These are phyloP conservation scores for Fusarium algeriense DNA, from an alignment of 2,329 filamentous ascomycete genomes.

Conservation along the genomic window DNA sequence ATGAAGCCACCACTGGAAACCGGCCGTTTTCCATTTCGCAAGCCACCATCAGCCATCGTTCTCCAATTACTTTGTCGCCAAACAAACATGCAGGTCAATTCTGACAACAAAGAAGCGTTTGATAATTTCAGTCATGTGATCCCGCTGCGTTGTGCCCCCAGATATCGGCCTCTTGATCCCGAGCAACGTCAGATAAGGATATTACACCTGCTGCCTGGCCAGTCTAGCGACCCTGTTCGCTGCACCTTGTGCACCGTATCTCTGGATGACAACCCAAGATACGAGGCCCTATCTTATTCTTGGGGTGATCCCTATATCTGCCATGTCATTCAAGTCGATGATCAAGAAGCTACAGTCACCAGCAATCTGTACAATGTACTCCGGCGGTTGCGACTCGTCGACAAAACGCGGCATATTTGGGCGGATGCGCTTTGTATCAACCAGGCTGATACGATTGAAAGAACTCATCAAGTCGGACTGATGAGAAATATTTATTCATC, in stretches of 20 bases:
- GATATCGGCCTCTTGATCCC: not conserved
- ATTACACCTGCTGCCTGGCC: not conserved
- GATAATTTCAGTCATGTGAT: no score
- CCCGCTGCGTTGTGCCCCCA: not conserved
- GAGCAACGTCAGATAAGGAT: constrained; percentile 7
- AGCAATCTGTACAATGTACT: not conserved
- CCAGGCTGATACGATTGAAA: constrained; percentile 5
- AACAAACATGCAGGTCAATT: not conserved
- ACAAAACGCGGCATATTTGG: not conserved
- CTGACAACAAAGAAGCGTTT: no score
- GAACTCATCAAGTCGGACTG: not conserved
- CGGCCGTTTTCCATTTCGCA: fast-evolving
- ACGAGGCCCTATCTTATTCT: constrained; percentile 6
- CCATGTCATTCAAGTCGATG: not conserved
- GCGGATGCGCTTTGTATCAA: constrained; percentile 13
- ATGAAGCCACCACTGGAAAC: not conserved
- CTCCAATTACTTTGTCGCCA: not conserved
- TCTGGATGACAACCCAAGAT: not conserved
- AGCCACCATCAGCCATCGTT: not conserved
- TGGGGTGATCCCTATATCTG: not conserved
- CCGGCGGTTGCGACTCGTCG: fast-evolving
- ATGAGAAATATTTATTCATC: constrained; percentile 14
- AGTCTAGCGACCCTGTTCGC: not conserved
- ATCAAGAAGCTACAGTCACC: not conserved
- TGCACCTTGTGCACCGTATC: not conserved